Evolutionary conservation across 2,329 filamentous ascomycete species (phyloP), one percentile per base, ranked within the genome.

Genomic region (Coniochaeta pulveracea): DNA sequence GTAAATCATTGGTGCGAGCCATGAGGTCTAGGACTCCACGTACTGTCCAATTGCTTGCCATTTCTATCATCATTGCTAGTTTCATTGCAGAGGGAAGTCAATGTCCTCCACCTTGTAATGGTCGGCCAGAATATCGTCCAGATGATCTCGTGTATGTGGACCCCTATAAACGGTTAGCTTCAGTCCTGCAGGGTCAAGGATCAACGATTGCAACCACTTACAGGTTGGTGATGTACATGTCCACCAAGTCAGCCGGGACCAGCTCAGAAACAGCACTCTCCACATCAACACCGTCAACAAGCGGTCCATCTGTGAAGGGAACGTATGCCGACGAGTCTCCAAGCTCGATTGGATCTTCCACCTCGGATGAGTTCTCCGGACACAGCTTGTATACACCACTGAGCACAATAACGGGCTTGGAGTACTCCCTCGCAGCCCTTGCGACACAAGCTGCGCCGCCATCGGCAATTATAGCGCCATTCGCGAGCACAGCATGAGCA

Each of bases 351-450:
- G 93, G 62, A 4, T 77, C 75, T 42, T 85, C 80, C 34, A 82
- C 78, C 47, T 91, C 78, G 47, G 86, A 88, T 1, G 86, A 82
- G 47, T 86, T 89, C 38, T 93, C 78, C 0, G 91, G 88, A 45
- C 85, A 93, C 35, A 98, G 72, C 58, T 93, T 93, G 65, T 95
- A 96, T 14, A 96, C 80, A 19, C 86, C 89, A 34, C 81, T 83
- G 26, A 98, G 72, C 3, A 93, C 85, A 16, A 96, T 78, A 12
- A 98, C 88, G 0, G 86, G 82, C 16, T 80, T 85, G 43, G 80
- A 76, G 47, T 88, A 80, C 43, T 81, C 77, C 50, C 80, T 81
- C 10, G 91, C 91, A 6, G 88, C 86, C 40, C 80, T 78, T 4
- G 88, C 85, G 43, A 96, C 82, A 25, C 83, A 76, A 14, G 76